A percentile compares a stretch with the other conserved stretches of the same genome.
Evolutionary conservation across 2,329 filamentous ascomycete species (phyloP).

Genomic region (Didymella pomorum): DNA sequence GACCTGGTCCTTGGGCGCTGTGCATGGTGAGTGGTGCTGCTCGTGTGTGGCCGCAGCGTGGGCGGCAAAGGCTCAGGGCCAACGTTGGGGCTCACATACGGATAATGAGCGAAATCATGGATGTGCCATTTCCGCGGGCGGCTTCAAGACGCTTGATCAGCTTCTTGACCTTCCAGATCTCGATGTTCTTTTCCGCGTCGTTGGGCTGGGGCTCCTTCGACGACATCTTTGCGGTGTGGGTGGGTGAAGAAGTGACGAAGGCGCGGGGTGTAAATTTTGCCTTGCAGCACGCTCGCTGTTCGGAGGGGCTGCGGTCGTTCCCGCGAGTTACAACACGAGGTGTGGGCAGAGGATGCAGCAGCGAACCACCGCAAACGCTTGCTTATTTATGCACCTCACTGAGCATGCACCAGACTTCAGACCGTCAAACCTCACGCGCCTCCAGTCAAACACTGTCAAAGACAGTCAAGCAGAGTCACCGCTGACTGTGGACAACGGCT

Average conservation of each 20-base stretch:
- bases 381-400: background rate
- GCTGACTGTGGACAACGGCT: constrained; percentile 3
- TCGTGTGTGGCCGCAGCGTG: constrained; percentile 5
- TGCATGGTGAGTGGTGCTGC: constrained; percentile 34
- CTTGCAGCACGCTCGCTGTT: constrained; percentile 7
- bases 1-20: constrained; percentile 97
- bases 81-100: constrained; percentile 65
- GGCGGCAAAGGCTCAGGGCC: constrained; percentile 7
- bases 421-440: background rate
- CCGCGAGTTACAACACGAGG: constrained; percentile 10
- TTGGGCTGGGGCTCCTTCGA: constrained; percentile 67
- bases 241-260: constrained; percentile 20
- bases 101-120: constrained; percentile 99
- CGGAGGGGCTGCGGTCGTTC: constrained; percentile 10
- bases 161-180: constrained; percentile 99
- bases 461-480: constrained; percentile 9
- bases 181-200: constrained; percentile 97
- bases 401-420: background rate
- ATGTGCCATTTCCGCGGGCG: constrained; percentile 96
- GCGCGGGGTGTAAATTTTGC: constrained; percentile 23
- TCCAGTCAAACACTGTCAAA: constrained; percentile 13
- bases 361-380: background rate
- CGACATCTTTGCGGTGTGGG: constrained; percentile 45
- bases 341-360: constrained; percentile 1
- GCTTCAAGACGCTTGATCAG: constrained; percentile 98